Base-by-base conservation (phyloP, 768 basidiomycete species). In the Psilocybe subaeruginosa region DNA sequence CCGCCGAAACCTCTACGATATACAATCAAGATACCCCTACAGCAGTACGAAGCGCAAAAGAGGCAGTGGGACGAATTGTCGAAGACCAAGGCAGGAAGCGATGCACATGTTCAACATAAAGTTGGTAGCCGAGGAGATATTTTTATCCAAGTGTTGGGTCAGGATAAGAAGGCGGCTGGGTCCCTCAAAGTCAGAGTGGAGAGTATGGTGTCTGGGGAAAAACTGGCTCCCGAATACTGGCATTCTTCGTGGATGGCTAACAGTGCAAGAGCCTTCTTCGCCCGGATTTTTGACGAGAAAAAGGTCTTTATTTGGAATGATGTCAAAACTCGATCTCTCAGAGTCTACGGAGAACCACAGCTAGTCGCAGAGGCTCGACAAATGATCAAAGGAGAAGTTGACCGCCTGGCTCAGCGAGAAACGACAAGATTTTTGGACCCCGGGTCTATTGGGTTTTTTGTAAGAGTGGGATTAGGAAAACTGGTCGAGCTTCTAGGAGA, bases 141-240 rank as follows among this genome's bases (percentile, higher is more conserved):
- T 47, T 70, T 73, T 14, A 76, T 88, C 43, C 77, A 72, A 3
- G 75, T 87, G n/a, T 64, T 74, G 1, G 86, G 87, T 0, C 75
- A 81, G 12, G 81, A 82, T 53, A 83, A 83, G 70, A 80, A 82
- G 64, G 78, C 78, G 1, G 77, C 82, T 1, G 87, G 87, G 1
- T 76, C 79, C 4, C 66, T 89, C 61, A 88, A 87, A 72, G 86
- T 88, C 11, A 74, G 86, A 54, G 82, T 85, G 0, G 87, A 88
- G 68, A 80, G 74, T 54, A 68, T 88, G 41, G 80, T 78, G 2
- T 75, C 75, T 23, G 87, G 87, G 4, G 80, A 83, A 43, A 80
- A 72, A 37, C 72, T 88, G 8, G 76, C 73, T 45, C 60, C 73
- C 2, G 71, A 72, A 3, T 77, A 77, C 35, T 88, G 85, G 86